Evolutionary conservation across 2,329 filamentous ascomycete species (phyloP), one percentile per base, ranked within the genome.

Genomic region (Phialocephala subalpina): DNA sequence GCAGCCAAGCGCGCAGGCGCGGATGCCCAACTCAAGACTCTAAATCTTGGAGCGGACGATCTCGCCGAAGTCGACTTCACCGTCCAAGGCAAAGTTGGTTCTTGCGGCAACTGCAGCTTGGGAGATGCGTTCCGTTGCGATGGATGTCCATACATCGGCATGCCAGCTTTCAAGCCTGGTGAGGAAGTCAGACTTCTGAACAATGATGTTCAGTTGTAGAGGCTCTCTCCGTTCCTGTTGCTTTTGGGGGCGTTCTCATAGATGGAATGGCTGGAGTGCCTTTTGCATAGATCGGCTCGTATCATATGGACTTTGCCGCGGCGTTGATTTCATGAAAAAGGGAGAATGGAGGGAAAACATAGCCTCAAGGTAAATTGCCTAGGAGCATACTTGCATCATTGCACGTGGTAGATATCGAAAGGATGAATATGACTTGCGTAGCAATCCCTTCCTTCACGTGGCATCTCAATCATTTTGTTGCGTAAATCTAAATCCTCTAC

Each of bases 131-230:
- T 94, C 81, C 84, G 91, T 47, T 93, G 91, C 77, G 88, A 88
- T 58, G 74, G 87, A 1, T 92, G 90, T 75, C 94, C 94, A 1
- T 97, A 96, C 77, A 92, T 97, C 74, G 94, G 94, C 4, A 85
- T 99, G 72, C 96, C 96, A 16, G 92, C 96, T 4, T 99, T 99
- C 84, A 97, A 97, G 84, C 94, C 94, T 3, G 96, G 96, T 18
- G 94, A 99, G 83, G 94, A 98, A 81, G 94, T 98, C 59, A 86
- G 90, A 75, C 83, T 99, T 67, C 78, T 97, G 75, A 95, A 97
- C 78, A 93, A 97, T 72, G 88, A 93, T 75, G 87, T 93, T 66
- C 94, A 97, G 82, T 81, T 97, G 76, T 97, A 76, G 79, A 74
- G 7, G 14, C 29, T 6, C 27, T 18, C 25, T 33, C 22, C n/a